Conservation (phyloP, 2,329 filamentous ascomycete genomes). For the Xylogone sp. region DNA sequence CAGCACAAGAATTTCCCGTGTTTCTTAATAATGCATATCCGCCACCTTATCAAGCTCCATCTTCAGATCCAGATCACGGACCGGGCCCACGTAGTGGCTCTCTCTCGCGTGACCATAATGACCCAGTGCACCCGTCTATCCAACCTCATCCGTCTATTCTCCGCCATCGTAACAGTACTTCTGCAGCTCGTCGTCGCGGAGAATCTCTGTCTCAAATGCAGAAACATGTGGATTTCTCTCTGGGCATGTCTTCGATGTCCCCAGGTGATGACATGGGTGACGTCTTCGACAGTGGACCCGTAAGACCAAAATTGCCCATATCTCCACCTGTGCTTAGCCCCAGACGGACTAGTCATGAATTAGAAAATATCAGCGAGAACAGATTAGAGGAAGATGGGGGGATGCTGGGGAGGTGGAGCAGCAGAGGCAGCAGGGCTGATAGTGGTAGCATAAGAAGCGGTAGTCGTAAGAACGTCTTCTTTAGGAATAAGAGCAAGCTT, state of each 20-base stretch:
- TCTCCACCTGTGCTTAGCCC: constrained; percentile 27
- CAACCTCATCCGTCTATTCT: constrained; percentile 49
- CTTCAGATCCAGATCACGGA: constrained; percentile 1
- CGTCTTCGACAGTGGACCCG: constrained; percentile 53
- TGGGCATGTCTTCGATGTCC: constrained; percentile 59
- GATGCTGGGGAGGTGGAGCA: constrained; percentile 12
- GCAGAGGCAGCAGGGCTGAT: constrained; percentile 26
- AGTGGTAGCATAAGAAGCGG: constrained; percentile 24
- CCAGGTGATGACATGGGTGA: constrained; percentile 59
- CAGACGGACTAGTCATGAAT: constrained; percentile 3
- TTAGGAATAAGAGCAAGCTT: constrained; percentile 35
- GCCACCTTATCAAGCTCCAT: constrained; percentile 2
- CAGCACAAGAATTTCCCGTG: constrained; percentile 23
- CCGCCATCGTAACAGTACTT: constrained; percentile 40
- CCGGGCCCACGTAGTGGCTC: constrained; percentile 26
- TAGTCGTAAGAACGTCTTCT: constrained; percentile 57
- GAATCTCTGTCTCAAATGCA: constrained; percentile 55
- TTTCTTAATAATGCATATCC: constrained; percentile 25
- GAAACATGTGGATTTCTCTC: constrained; percentile 66
- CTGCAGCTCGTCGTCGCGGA: constrained; percentile 43
- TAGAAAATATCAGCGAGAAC: constrained; percentile 2
- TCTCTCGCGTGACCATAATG: constrained; percentile 34
- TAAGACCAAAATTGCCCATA: constrained; percentile 31
- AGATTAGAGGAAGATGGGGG: constrained; percentile 13
- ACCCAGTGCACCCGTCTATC: constrained; percentile 16